Base-by-base conservation (phyloP, 108 stramenopile species). In the Tribonema minus region DNA sequence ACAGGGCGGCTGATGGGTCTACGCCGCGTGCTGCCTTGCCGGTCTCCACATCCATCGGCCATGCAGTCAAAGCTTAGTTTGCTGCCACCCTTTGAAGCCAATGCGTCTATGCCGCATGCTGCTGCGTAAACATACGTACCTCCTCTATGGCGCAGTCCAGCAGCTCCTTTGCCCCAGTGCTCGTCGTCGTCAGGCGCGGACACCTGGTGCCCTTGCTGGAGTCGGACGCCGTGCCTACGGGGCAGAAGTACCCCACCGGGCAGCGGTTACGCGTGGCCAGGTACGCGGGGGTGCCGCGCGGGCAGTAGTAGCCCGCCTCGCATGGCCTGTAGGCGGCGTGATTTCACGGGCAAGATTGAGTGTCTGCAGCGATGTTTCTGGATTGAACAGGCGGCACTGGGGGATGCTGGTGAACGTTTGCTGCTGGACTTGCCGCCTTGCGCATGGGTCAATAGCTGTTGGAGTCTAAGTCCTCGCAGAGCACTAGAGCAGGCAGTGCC, bases 211-310 rank as follows among this genome's bases (percentile, higher is more conserved):
- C 67, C 26, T 77, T 61, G 7, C 75, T 61, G 15, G 80, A 63
- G 15, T 85, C 63, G 3, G 62, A 37, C 37, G 91, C 66, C 29
- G 92, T 89, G 26, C 89, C 91, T 58, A 54, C 28, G 7, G 91
- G 73, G 68, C 92, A 93, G 82, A 68, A 93, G 38, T 89, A 88
- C 30, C 89, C 83, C 4, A 89, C 86, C 7, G 61, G 40, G 71
- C 92, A 93, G 73, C 90, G 89, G 68, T 91, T 87, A 65, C 86
- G 73, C 20, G 79, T 80, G 37, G 70, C 54, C 29, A 80, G 39
- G 37, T 80, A 80, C 59, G 60, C 69, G 3, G 81, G 80, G 2
- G 81, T 81, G 59, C 91, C 91, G 38, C 90, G 75, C 15, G 75
- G 60, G 61, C 92, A 93, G 69, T 79, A 89, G 60, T 82, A 68